Percentiles rank a stretch among this genome's conserved stretches.
These are phyloP conservation scores for Theobroma grandiflorum DNA, from an alignment of 441 rosid genomes.

Conservation along the genomic window DNA sequence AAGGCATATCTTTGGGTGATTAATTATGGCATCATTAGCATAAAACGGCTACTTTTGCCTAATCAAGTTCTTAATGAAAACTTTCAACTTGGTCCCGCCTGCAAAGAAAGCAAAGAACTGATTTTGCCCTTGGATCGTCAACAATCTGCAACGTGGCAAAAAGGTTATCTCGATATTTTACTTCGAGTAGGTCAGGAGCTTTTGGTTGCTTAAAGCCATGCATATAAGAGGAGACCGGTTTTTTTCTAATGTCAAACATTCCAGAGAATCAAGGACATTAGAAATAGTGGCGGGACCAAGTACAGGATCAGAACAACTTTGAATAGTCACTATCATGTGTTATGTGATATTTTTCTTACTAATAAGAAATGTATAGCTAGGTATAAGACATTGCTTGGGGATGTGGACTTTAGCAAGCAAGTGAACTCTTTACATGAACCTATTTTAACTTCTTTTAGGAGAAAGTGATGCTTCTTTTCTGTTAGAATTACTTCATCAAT, in stretches of 20 bases:
- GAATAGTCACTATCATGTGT: neutral
- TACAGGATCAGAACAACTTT: neutral
- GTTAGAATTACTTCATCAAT: neutral
- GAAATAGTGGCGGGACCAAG: too few relatives aligned
- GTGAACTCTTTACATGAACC: neutral
- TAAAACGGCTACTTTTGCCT: neutral
- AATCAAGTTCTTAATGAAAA: constrained; percentile 9
- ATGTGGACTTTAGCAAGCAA: neutral
- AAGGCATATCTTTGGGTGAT: neutral
- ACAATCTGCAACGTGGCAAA: neutral
- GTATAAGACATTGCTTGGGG: neutral
- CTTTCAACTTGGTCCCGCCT: neutral
- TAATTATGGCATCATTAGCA: neutral
- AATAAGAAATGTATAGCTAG: neutral
- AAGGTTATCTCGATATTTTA: neutral
- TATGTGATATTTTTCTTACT: neutral
- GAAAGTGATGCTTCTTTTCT: constrained; percentile 4
- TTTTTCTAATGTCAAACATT: neutral
- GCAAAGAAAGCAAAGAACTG: neutral
- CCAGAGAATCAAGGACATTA: neutral
- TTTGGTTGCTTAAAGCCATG: constrained; percentile 17
- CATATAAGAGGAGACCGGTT: neutral
- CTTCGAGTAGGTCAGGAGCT: neutral
- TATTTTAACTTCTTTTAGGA: constrained; percentile 17
- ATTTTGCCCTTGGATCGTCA: neutral